A percentile compares a stretch with the other conserved stretches of the same genome.
These are phyloP conservation scores for Orychophragmus violaceus DNA, from an alignment of 345 rosid genomes.

Conservation along the genomic window DNA sequence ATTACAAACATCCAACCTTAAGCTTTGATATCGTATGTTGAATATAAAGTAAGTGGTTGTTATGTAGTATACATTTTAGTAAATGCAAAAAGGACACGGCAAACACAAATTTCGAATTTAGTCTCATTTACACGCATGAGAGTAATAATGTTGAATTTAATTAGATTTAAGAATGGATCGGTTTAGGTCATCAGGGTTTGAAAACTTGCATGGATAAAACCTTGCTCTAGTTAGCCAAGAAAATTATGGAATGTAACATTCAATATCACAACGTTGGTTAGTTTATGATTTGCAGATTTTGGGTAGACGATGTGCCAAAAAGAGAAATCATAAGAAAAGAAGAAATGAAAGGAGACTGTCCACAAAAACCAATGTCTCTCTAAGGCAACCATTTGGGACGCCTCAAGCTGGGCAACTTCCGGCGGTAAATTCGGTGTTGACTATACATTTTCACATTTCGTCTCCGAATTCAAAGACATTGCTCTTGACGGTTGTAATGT, in stretches of 20 bases:
- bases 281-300: constrained; percentile 49
- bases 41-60: neutral
- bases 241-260: neutral
- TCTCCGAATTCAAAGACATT: constrained; percentile 62
- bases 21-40: no score
- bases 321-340: constrained; percentile 54
- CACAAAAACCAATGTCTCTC: constrained; percentile 82
- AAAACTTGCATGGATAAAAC: neutral
- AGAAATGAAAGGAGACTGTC: constrained; percentile 74
- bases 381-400: constrained; percentile 98
- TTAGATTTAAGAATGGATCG: no score
- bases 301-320: constrained; percentile 79
- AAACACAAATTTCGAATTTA: neutral
- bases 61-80: neutral
- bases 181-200: neutral
- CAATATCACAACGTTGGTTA: neutral
- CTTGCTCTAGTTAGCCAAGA: neutral
- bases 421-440: constrained; percentile 72
- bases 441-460: constrained; percentile 70
- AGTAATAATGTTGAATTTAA: no score
- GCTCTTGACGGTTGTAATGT: constrained; percentile 66
- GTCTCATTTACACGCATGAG: neutral
- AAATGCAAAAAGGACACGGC: constrained; percentile 9
- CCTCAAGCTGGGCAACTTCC: constrained; percentile 84
- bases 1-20: no score